phyloP scores from a whole-genome alignment of 78 protist genomes.

The Dictyostelium capitatum region DNA sequence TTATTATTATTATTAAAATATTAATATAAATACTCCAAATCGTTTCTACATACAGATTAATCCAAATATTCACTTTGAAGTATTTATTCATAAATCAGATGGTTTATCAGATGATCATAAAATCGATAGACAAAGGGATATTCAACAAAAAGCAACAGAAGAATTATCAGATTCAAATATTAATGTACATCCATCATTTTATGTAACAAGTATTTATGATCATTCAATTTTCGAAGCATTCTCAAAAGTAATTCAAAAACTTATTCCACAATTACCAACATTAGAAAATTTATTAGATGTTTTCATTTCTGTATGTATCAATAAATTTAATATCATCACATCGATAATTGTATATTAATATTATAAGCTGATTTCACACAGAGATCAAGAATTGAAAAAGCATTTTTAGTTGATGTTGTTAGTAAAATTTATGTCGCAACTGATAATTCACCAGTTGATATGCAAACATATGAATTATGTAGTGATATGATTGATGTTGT shows the following conservation, averaged over 20 bases:
- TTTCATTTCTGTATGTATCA: slow-evolving; percentile 86
- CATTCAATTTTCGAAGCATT: slow-evolving; percentile 98
- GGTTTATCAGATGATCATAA: slow-evolving; percentile 94
- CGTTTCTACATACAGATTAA: slow-evolving; percentile 81
- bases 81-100: slow-evolving; percentile 97
- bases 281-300: slow-evolving; percentile 95
- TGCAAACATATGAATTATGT: slow-evolving; percentile 96
- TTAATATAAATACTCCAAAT: background rate
- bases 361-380: background rate
- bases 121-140: slow-evolving; percentile 92
- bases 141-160: slow-evolving; percentile 89
- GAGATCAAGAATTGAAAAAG: slow-evolving; percentile 96
- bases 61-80: slow-evolving; percentile 92
- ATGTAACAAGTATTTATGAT: slow-evolving; percentile 98
- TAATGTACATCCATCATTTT: slow-evolving; percentile 87
- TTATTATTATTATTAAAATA: background rate
- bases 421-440: slow-evolving; percentile 97
- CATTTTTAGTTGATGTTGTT: slow-evolving; percentile 97
- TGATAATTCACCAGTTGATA: slow-evolving; percentile 96
- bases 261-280: slow-evolving; percentile 96
- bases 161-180: slow-evolving; percentile 86
- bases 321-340: background rate
- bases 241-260: slow-evolving; percentile 96
- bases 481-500: slow-evolving; percentile 98
- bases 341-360: background rate